phyloP scores from a whole-genome alignment of 2,329 filamentous ascomycete genomes.

The Pestalotiopsis sp. region DNA sequence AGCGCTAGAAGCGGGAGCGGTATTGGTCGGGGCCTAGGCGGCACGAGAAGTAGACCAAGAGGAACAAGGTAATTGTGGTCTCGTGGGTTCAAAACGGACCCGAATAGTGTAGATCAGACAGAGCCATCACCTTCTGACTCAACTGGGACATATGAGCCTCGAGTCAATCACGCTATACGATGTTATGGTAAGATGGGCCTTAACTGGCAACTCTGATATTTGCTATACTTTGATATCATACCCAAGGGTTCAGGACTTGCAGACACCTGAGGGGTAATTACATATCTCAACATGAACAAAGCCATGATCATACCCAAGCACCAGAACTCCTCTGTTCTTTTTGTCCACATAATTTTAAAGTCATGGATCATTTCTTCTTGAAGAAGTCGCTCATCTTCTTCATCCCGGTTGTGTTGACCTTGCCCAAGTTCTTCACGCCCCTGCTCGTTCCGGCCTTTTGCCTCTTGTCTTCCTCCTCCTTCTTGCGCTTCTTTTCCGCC shows the following conservation, averaged over 20 bases:
- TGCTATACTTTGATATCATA: neutral
- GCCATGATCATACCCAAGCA: constrained; percentile 17
- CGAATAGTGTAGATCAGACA: neutral
- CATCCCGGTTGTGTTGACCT: constrained; percentile 92
- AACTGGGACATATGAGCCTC: neutral
- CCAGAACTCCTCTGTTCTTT: neutral
- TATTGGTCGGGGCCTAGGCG: constrained; percentile 49
- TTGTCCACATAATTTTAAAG: neutral
- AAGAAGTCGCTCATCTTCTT: constrained; percentile 97
- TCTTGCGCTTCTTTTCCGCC: constrained; percentile 80
- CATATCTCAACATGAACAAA: neutral
- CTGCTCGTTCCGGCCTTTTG: constrained; percentile 76
- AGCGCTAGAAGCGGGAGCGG: constrained; percentile 41
- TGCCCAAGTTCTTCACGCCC: constrained; percentile 79
- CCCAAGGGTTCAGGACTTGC: neutral
- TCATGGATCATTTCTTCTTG: constrained; percentile 57
- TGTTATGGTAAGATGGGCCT: neutral
- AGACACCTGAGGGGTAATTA: neutral
- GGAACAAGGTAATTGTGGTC: constrained; percentile 41
- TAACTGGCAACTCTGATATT: neutral
- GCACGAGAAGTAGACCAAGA: constrained; percentile 58
- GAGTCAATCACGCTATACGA: neutral
- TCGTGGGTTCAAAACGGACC: no score
- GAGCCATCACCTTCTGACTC: neutral
- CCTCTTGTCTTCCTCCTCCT: constrained; percentile 86